Evolutionary conservation across 495 filamentous ascomycete genomes (phyloP).

Genomic region (Darksidea phi): DNA sequence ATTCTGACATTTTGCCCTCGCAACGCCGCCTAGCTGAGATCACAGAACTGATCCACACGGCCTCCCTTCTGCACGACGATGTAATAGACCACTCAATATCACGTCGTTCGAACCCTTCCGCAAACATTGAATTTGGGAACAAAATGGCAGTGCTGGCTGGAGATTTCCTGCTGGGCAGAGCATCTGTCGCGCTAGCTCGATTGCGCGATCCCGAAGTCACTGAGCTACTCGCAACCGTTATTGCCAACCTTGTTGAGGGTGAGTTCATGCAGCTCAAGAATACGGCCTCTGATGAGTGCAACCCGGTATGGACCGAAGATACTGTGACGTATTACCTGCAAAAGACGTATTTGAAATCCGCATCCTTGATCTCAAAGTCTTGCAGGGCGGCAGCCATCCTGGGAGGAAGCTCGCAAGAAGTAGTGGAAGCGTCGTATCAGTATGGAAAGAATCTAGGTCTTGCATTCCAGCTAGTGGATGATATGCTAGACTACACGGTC

Average conservation of each 20-base stretch:
- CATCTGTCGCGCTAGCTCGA: slow-evolving; percentile 88
- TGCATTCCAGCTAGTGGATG: slow-evolving; percentile 97
- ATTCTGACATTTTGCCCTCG: slow-evolving; percentile 80
- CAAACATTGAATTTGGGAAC: slow-evolving; percentile 92
- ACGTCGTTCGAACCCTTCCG: slow-evolving; percentile 77
- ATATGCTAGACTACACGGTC: slow-evolving; percentile 95
- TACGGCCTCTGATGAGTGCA: slow-evolving; percentile 79
- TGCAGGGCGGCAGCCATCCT: slow-evolving; percentile 87
- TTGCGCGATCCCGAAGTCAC: slow-evolving; percentile 90
- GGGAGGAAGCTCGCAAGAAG: slow-evolving; percentile 69
- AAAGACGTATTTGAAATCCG: slow-evolving; percentile 97
- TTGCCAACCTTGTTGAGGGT: slow-evolving; percentile 95
- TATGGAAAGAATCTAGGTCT: slow-evolving; percentile 92
- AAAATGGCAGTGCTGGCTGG: slow-evolving; percentile 98
- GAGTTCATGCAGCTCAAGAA: slow-evolving; percentile 99
- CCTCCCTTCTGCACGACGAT: slow-evolving; percentile 94
- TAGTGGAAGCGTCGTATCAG: slow-evolving; percentile 84
- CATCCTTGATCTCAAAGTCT: slow-evolving; percentile 90
- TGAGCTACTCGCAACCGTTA: slow-evolving; percentile 91
- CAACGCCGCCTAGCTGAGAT: slow-evolving; percentile 93
- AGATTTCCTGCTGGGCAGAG: slow-evolving; percentile 88
- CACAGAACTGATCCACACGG: slow-evolving; percentile 93
- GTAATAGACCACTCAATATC: slow-evolving; percentile 90
- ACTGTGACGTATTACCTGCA: slow-evolving; percentile 93
- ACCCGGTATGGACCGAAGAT: slow-evolving; percentile 79